These are phyloP conservation scores for Lepidium didymum DNA, from an alignment of 345 rosid species.

Conservation along the genomic window DNA sequence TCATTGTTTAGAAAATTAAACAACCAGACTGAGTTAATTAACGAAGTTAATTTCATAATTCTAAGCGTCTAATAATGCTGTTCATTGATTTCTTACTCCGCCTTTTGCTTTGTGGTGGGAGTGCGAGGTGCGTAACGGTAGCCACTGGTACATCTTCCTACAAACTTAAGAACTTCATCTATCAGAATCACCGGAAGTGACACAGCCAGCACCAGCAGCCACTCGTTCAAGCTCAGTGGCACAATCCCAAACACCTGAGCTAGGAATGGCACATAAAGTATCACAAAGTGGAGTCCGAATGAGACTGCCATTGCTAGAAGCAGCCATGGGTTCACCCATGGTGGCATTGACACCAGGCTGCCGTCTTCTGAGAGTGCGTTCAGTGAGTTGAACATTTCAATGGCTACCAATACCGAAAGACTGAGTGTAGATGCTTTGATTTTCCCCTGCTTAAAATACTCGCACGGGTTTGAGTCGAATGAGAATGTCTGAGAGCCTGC, in stretches of 20 bases:
- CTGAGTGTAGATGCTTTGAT: slow-evolving; percentile 88
- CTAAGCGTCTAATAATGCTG: background rate
- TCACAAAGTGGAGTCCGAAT: slow-evolving; percentile 78
- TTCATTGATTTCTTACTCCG: slow-evolving; percentile 1
- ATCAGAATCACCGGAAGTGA: slow-evolving; percentile 77
- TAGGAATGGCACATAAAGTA: slow-evolving; percentile 83
- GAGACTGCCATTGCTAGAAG: slow-evolving; percentile 77
- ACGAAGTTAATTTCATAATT: slow-evolving; percentile 10
- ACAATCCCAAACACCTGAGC: slow-evolving; percentile 78
- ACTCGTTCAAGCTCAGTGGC: slow-evolving; percentile 78
- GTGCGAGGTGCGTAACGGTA: slow-evolving; percentile 29
- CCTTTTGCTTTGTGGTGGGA: slow-evolving; percentile 41
- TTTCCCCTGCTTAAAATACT: slow-evolving; percentile 75
- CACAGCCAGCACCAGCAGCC: slow-evolving; percentile 75
- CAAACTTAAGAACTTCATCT: slow-evolving; percentile 72
- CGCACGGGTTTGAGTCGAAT: slow-evolving; percentile 65
- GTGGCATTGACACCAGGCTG: slow-evolving; percentile 85
- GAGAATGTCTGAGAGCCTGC: slow-evolving; percentile 58
- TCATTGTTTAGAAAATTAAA: background rate
- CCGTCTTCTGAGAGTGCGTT: slow-evolving; percentile 91
- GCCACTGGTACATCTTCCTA: slow-evolving; percentile 61
- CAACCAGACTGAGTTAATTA: background rate
- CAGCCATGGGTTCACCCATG: slow-evolving; percentile 75
- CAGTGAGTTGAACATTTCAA: slow-evolving; percentile 95
- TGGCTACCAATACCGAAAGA: slow-evolving; percentile 84